Evolutionary conservation across 2,329 filamentous ascomycete genomes (phyloP).

Genomic region (Hirsutella thompsonii): DNA sequence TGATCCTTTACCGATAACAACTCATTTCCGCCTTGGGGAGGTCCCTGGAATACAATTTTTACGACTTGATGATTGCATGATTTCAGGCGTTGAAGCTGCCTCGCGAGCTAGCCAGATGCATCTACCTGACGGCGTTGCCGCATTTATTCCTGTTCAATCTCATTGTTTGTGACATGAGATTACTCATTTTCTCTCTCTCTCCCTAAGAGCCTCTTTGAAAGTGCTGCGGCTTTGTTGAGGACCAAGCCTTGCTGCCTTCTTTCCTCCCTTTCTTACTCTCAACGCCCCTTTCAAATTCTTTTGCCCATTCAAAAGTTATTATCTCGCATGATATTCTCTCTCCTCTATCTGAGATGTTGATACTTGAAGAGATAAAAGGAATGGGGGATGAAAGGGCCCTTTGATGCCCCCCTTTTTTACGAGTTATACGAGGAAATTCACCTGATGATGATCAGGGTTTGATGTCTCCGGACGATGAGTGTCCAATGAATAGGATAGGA

Average conservation of each 20-base stretch:
- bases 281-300: neutral
- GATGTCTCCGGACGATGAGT: neutral
- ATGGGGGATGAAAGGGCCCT: neutral
- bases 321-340: too few species aligned
- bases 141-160: neutral
- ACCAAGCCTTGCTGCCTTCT: neutral
- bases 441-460: too few species aligned
- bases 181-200: too few species aligned
- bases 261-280: neutral
- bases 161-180: too few species aligned
- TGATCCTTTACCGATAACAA: too few species aligned
- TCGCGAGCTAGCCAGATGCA: neutral
- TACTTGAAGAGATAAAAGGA: neutral
- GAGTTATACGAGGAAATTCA: neutral
- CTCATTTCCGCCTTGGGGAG: too few species aligned
- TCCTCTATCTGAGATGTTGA: too few species aligned
- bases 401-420: neutral
- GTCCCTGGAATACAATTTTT: too few species aligned
- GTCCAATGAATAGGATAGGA: neutral
- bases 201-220: too few species aligned
- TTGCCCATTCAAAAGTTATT: too few species aligned
- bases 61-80: constrained; percentile 6
- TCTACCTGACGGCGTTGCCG: neutral
- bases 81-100: neutral
- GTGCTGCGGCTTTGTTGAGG: too few species aligned